Conservation (phyloP, 2,329 filamentous ascomycete species). For the Fusarium dlaminii region DNA sequence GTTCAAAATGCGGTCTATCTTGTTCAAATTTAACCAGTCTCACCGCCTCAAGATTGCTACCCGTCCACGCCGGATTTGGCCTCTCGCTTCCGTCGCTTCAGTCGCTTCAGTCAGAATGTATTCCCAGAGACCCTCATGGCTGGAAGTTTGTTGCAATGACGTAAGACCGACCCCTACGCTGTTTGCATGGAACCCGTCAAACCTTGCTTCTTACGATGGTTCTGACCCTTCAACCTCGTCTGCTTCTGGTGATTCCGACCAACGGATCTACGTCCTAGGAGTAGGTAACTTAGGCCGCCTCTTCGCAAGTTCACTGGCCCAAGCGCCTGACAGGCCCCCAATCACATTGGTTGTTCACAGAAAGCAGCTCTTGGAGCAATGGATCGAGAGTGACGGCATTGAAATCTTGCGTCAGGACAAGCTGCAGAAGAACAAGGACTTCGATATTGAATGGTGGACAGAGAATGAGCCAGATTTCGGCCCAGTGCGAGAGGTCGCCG, state of each 20-base stretch:
- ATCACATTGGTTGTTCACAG: slow-evolving; percentile 83
- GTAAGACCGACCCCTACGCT: slow-evolving; percentile 45
- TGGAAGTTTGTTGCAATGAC: slow-evolving; percentile 44
- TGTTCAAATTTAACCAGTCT: not conserved
- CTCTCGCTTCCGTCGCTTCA: not conserved
- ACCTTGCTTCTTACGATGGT: slow-evolving; percentile 32
- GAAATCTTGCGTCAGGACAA: slow-evolving; percentile 52
- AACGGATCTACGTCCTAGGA: slow-evolving; percentile 81
- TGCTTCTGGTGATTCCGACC: slow-evolving; percentile 27
- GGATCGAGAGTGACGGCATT: slow-evolving; percentile 56
- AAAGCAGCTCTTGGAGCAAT: slow-evolving; percentile 58
- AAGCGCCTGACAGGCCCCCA: slow-evolving; percentile 69
- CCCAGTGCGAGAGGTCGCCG: slow-evolving; percentile 52
- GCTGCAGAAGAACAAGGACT: slow-evolving; percentile 47
- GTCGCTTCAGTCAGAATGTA: slow-evolving; percentile 32
- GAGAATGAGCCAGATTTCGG: slow-evolving; percentile 52
- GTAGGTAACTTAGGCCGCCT: slow-evolving; percentile 84
- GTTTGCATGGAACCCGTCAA: slow-evolving; percentile 49
- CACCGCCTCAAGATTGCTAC: not conserved
- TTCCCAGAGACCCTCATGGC: slow-evolving; percentile 47
- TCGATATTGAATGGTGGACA: slow-evolving; percentile 66
- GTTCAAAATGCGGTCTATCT: slow-evolving; percentile 5
- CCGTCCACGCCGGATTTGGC: not conserved
- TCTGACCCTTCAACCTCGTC: not conserved
- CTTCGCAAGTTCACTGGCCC: slow-evolving; percentile 76